Conservation (phyloP, 306 rosid species). For the Echinosophora koreensis region DNA sequence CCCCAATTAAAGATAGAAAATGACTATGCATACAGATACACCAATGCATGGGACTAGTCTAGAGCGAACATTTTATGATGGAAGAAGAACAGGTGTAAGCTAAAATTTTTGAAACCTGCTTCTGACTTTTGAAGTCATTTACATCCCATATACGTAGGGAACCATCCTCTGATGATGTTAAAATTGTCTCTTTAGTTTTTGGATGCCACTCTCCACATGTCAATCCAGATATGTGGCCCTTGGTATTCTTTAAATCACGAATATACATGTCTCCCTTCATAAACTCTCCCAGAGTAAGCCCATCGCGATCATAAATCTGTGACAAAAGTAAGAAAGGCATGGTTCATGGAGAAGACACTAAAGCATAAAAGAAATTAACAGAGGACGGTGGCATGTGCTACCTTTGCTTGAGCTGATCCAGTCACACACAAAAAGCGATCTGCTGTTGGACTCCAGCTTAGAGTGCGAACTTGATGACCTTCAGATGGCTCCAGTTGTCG, state of each 20-base stretch:
- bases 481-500: conserved; percentile 93
- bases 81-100: conserved; percentile 15
- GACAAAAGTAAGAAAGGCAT: conserved; percentile 16
- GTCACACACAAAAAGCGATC: conserved; percentile 93
- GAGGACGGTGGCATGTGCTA: conserved; percentile 25
- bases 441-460: conserved; percentile 95
- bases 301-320: conserved; percentile 98
- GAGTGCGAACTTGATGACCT: conserved; percentile 93
- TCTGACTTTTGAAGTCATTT: conserved; percentile 93
- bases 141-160: conserved; percentile 97
- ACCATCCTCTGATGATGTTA: conserved; percentile 97
- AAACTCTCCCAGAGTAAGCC: conserved; percentile 94
- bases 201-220: conserved; percentile 99
- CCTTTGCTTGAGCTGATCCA: conserved; percentile 98
- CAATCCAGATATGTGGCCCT: conserved; percentile 95
- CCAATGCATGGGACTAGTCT: conserved; percentile 23
- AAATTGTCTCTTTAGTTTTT: conserved; percentile 77
- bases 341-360: background rate
- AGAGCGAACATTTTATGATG: conserved; percentile 9
- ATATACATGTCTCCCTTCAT: conserved; percentile 97
- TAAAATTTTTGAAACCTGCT: conserved; percentile 64
- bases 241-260: conserved; percentile 94
- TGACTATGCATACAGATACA: background rate
- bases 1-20: conserved; percentile 2
- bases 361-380: conserved; percentile 5